Evolutionary conservation across 257 asterid genomes (phyloP).

Genomic region (Rhazya stricta): DNA sequence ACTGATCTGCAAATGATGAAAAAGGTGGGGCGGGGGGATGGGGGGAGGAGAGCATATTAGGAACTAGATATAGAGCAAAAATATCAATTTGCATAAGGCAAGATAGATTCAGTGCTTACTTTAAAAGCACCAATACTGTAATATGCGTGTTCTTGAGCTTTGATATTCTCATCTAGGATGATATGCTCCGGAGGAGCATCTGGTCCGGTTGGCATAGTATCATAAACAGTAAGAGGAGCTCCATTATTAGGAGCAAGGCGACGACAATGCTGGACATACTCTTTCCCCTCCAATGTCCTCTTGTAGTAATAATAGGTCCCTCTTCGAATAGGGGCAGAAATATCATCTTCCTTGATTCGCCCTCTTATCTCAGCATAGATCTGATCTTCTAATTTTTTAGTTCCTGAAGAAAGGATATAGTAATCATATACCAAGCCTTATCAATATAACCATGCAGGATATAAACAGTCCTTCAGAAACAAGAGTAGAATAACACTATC

Average conservation of each 20-base stretch:
- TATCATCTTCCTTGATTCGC: constrained; percentile 86
- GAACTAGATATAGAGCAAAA: constrained; percentile 8
- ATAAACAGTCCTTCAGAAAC: background rate
- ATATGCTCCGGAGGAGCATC: constrained; percentile 85
- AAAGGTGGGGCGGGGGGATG: too few relatives aligned
- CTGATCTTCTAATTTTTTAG: constrained; percentile 67
- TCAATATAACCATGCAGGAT: background rate
- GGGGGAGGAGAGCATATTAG: constrained; percentile 6
- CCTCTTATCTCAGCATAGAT: constrained; percentile 76
- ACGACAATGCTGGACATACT: constrained; percentile 73
- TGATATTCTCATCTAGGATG: constrained; percentile 80
- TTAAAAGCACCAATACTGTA: constrained; percentile 66
- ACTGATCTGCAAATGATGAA: constrained; percentile 53
- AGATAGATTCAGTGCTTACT: constrained; percentile 36
- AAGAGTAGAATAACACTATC: background rate
- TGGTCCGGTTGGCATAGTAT: constrained; percentile 74
- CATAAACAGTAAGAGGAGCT: constrained; percentile 54
- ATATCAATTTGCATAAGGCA: background rate
- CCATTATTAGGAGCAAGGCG: constrained; percentile 47
- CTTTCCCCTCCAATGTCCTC: constrained; percentile 86
- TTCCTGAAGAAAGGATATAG: constrained; percentile 38
- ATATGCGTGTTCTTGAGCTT: constrained; percentile 60
- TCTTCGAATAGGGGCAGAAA: constrained; percentile 61
- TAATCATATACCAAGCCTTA: background rate
- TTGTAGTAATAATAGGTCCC: constrained; percentile 76